phyloP scores from a whole-genome alignment of 2,329 filamentous ascomycete species.

The Botryotinia calthae region DNA sequence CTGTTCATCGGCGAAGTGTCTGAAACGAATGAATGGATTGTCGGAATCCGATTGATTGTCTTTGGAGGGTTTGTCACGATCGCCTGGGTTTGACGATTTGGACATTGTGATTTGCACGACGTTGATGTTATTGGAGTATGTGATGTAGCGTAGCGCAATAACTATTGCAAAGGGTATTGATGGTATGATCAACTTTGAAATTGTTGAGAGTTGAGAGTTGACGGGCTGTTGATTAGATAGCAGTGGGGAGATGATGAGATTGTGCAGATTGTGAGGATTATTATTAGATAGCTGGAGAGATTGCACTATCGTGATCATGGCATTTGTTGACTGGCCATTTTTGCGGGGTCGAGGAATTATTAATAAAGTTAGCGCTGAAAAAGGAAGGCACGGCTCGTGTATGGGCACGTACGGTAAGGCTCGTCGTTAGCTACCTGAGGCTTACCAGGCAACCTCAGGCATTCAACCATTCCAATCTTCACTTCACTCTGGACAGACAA shows the following conservation, averaged over 20 bases:
- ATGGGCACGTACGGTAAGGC: background rate
- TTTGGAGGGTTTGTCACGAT: constrained; percentile 7
- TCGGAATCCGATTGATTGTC: constrained; percentile 17
- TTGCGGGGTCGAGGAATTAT: constrained; percentile 1
- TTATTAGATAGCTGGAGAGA: too few species aligned
- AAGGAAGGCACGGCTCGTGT: background rate
- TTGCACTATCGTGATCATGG: background rate
- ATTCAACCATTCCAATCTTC: too few species aligned
- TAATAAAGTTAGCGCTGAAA: background rate
- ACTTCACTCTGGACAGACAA: background rate
- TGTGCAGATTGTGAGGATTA: background rate
- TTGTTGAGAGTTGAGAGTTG: too few species aligned
- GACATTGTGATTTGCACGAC: background rate
- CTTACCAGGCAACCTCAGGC: background rate
- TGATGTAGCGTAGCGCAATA: background rate
- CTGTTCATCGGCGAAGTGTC: constrained; percentile 35
- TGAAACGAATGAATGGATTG: constrained; percentile 38
- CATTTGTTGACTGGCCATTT: background rate
- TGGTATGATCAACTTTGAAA: background rate
- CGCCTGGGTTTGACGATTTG: constrained; percentile 30
- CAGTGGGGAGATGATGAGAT: background rate
- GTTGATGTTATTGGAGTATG: background rate
- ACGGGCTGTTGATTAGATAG: background rate
- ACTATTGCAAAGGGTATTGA: background rate
- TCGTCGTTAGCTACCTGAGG: background rate